Conservation (phyloP, 306 rosid species). For the Hippophae gyantsensis region DNA sequence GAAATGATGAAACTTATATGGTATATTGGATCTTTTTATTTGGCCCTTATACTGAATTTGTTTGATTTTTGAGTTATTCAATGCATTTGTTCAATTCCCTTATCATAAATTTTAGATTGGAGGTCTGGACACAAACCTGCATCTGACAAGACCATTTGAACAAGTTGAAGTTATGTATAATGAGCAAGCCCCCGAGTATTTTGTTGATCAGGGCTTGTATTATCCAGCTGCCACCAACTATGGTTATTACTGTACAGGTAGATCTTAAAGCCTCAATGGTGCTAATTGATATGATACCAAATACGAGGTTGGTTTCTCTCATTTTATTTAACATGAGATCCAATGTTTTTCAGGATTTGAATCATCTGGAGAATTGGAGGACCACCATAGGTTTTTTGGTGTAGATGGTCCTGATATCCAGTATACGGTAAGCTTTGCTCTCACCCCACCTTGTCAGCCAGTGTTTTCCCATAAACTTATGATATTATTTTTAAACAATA, state of each 20-base stretch:
- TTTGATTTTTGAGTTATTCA: neutral
- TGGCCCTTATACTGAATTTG: neutral
- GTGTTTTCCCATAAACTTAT: too few species aligned
- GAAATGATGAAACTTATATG: conserved; percentile 44
- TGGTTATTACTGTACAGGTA: conserved; percentile 93
- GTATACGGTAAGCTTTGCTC: conserved; percentile 42
- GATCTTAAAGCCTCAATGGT: neutral
- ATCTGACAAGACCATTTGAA: conserved; percentile 43
- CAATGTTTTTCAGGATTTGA: conserved; percentile 53
- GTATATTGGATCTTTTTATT: conserved; percentile 14
- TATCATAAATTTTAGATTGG: conserved; percentile 39
- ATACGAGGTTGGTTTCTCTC: conserved; percentile 9
- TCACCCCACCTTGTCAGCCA: neutral
- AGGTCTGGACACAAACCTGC: conserved; percentile 49
- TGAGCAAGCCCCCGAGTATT: conserved; percentile 76
- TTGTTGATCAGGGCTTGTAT: conserved; percentile 73
- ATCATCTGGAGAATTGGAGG: conserved; percentile 90
- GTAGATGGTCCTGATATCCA: conserved; percentile 70
- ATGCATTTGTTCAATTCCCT: conserved; percentile 10
- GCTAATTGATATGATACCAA: neutral
- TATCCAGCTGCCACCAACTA: conserved; percentile 86
- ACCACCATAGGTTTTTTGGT: conserved; percentile 70
- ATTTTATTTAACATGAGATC: conserved; percentile 8
- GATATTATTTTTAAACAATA: neutral
- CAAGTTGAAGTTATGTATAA: conserved; percentile 61